A percentile compares a stretch with the other conserved stretches of the same genome.
Evolutionary conservation across 257 asterid species (phyloP).

Genomic region (Solanum sejunctum): DNA sequence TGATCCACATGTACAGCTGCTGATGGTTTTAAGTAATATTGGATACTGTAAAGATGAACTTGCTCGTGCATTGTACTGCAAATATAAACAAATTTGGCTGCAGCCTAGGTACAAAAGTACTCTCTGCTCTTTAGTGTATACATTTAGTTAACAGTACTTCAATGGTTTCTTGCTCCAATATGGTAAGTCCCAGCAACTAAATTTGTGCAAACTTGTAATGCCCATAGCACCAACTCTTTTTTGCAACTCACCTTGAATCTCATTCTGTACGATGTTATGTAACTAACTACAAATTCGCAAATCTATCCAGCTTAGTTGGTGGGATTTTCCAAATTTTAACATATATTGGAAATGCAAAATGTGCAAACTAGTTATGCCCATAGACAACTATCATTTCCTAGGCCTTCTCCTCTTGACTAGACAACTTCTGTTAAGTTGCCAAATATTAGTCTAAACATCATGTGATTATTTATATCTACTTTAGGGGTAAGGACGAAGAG

Average conservation of each 20-base stretch:
- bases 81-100: slow-evolving; percentile 69
- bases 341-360: neutral
- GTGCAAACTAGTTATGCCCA: neutral
- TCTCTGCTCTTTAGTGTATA: neutral
- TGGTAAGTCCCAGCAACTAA: neutral
- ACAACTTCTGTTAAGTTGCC: neutral
- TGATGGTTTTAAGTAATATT: slow-evolving; percentile 93
- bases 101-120: slow-evolving; percentile 44
- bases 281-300: neutral
- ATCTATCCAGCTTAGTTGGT: neutral
- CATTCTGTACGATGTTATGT: neutral
- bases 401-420: neutral
- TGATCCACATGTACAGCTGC: slow-evolving; percentile 78
- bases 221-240: neutral
- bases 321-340: neutral
- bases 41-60: slow-evolving; percentile 98
- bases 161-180: neutral
- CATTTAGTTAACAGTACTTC: neutral
- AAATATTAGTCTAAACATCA: slow-evolving; percentile 3
- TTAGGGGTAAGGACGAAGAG: slow-evolving; percentile 63
- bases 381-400: neutral
- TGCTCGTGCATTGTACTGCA: slow-evolving; percentile 56
- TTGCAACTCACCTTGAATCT: neutral
- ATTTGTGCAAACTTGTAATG: neutral
- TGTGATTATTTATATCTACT: slow-evolving; percentile 3